Base-by-base conservation (phyloP, 257 asterid species). In the Solanum clarkiae region DNA sequence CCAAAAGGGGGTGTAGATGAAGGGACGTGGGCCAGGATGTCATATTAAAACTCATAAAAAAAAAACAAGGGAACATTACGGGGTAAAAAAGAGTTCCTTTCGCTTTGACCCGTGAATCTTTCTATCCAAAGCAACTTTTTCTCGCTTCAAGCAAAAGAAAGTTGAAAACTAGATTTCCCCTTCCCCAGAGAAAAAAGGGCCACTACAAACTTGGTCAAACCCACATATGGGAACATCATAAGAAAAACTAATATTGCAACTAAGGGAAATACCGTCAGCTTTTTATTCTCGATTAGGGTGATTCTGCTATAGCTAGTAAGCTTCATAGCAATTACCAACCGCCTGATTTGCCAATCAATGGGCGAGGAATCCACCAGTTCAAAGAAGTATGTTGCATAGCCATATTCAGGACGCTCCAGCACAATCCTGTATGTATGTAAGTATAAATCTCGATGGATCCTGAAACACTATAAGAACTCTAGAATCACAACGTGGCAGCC, bases 331-430 rank as follows among this genome's bases (percentile, higher is more conserved):
- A 87, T 94, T 57, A 97, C 91, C 82, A 97, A 91, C 47, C 98
- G 93, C 86, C 84, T 93, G 91, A 96, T 88, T 90, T 97, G 98
- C 98, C 98, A 96, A 85, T 72, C 79, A 87, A 92, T 86, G 40
- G 99, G 91, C 85, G 91, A 80, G 7, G 93, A 88, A 83, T 88
- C 90, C 71, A 83, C 85, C 91, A 95, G 86, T 85, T 95, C 98
- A 69, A 96, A 97, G 88, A 97, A 97, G 89, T 97, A 97, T 14
- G 99, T 95, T 1, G 99, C 99, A 85, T 89, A 94, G 63, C 99
- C 99, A 90, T 97, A 97, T 86, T 95, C 99, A 29, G 99, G 99
- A 24, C 98, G 99, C 89, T 97, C 99, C 80, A 97, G 97, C 90
- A 97, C 99, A 82, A 97, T 93, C 94, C 98, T 95, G 94, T 83